phyloP scores from a whole-genome alignment of 352 stramenopile genomes.

The Phytophthora hibernalis region DNA sequence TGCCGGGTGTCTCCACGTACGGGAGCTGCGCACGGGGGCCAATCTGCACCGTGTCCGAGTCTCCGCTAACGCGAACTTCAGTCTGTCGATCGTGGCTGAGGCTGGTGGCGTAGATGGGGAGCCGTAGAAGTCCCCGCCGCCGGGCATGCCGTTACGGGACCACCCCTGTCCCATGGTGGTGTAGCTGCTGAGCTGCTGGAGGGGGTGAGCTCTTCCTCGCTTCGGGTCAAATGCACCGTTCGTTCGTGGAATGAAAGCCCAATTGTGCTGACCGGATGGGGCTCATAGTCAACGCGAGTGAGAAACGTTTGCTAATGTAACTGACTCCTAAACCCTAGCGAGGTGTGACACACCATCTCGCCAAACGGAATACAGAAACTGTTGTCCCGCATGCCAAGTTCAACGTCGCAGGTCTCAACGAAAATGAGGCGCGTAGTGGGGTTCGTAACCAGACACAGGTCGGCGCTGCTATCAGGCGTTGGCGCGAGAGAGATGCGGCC shows the following conservation, averaged over 20 bases:
- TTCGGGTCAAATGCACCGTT: slow-evolving; percentile 12
- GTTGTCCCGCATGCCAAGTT: slow-evolving; percentile 19
- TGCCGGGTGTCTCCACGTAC: slow-evolving; percentile 64
- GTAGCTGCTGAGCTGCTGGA: background rate
- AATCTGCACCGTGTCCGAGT: slow-evolving; percentile 73
- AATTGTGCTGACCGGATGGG: slow-evolving; percentile 21
- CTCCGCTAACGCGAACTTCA: slow-evolving; percentile 73
- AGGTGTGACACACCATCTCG: slow-evolving; percentile 16
- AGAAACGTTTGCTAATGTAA: slow-evolving; percentile 39
- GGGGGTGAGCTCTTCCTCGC: slow-evolving; percentile 1
- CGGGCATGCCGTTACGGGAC: slow-evolving; percentile 65
- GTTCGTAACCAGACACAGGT: background rate
- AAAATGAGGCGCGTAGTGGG: slow-evolving; percentile 27
- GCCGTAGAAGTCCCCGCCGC: slow-evolving; percentile 82
- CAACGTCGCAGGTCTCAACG: slow-evolving; percentile 21
- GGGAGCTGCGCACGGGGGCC: slow-evolving; percentile 71
- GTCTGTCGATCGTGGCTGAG: slow-evolving; percentile 89
- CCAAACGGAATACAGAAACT: slow-evolving; percentile 6
- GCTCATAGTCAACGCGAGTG: slow-evolving; percentile 34
- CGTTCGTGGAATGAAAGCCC: slow-evolving; percentile 26
- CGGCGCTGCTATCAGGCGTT: background rate
- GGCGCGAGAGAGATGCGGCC: slow-evolving; percentile 36
- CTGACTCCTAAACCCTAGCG: slow-evolving; percentile 35
- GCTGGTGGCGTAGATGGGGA: slow-evolving; percentile 84
- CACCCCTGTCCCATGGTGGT: slow-evolving; percentile 65